Base-by-base conservation (phyloP, 2,329 filamentous ascomycete genomes). In the Xylaria multiplex region DNA sequence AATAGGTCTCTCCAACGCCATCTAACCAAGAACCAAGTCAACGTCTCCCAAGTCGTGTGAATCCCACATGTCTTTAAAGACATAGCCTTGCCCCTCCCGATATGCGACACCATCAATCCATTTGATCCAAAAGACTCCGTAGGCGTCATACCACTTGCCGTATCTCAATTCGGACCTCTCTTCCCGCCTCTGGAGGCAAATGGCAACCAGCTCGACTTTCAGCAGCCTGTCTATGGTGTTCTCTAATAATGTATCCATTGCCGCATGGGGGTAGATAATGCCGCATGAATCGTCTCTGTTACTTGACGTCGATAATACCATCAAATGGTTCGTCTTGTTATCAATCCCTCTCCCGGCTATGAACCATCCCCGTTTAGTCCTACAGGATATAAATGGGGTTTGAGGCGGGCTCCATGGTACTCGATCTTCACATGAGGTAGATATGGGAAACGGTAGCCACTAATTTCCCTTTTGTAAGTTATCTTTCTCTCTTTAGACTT, bases 341-440 rank as follows among this genome's bases (percentile, higher is more conserved):
- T 27, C 27, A 27, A 27, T 27, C 5, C 27, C n/a, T 54, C 32
- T 54, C 24, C 50, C 9, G 14, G 35, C 50, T 54, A 6, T 54
- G 9, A 54, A 54, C 50, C 50, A 54, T 4, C 32, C 50, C 6
- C 50, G n/a, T 42, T 54, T 54, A 14, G 50, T 54, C 40, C 14
- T 54, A 22, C 50, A 54, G n/a, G 50, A 54, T 40, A 54, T 54
- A 37, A 54, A 54, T 3, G 32, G 50, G 27, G 35, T 54, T 35
- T 54, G 50, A 37, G n/a, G 50, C 40, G 19, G 50, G 24, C 35
- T 54, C 50, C 3, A 14, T 2, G 50, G 35, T 14, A 54, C 9
- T 40, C 19, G 35, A 14, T 54, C 35, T 54, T 40, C 11, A 22
- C 24, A 40, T 11, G 9, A 5, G 9, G 50, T 24, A 6, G 5